Conservation (phyloP, 768 basidiomycete genomes). For the Vishniacozyma victoriae region DNA sequence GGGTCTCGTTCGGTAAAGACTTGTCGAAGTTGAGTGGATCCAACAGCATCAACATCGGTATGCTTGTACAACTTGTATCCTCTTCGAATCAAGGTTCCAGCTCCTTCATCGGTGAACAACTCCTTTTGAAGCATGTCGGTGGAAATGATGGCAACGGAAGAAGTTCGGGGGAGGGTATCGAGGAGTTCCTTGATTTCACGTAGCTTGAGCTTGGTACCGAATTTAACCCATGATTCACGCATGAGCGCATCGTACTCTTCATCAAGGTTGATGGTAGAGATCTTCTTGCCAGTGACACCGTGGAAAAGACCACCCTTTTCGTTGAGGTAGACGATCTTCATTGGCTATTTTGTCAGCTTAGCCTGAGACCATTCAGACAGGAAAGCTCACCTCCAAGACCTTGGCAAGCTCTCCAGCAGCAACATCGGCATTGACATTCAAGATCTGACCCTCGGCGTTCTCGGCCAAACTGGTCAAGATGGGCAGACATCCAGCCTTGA, state of each 20-base stretch:
- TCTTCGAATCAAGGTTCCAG: constrained; percentile 93
- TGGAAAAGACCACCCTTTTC: constrained; percentile 98
- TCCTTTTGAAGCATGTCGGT: constrained; percentile 89
- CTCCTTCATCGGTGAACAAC: constrained; percentile 95
- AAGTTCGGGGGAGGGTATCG: constrained; percentile 94
- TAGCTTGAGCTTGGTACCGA: constrained; percentile 96
- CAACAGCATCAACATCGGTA: constrained; percentile 68
- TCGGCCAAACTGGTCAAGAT: constrained; percentile 94
- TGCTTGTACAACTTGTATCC: constrained; percentile 98
- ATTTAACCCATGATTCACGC: constrained; percentile 99
- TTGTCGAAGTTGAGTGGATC: constrained; percentile 88
- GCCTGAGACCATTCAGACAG: background rate
- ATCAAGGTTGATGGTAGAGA: constrained; percentile 93
- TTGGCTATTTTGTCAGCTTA: constrained; percentile 52
- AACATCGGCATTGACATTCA: constrained; percentile 98
- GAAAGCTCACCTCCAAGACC: constrained; percentile 65
- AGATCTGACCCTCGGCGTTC: constrained; percentile 90
- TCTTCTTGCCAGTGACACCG: constrained; percentile 91
- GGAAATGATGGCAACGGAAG: constrained; percentile 96
- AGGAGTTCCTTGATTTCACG: constrained; percentile 98
- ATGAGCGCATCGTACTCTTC: constrained; percentile 97
- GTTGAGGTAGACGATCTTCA: constrained; percentile 97
- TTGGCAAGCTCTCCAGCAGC: constrained; percentile 97
- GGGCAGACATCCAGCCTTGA: constrained; percentile 90
- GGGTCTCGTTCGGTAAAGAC: constrained; percentile 94